These are phyloP conservation scores for Tolypocladium amazonense DNA, from an alignment of 2,329 filamentous ascomycete genomes.

Conservation along the genomic window DNA sequence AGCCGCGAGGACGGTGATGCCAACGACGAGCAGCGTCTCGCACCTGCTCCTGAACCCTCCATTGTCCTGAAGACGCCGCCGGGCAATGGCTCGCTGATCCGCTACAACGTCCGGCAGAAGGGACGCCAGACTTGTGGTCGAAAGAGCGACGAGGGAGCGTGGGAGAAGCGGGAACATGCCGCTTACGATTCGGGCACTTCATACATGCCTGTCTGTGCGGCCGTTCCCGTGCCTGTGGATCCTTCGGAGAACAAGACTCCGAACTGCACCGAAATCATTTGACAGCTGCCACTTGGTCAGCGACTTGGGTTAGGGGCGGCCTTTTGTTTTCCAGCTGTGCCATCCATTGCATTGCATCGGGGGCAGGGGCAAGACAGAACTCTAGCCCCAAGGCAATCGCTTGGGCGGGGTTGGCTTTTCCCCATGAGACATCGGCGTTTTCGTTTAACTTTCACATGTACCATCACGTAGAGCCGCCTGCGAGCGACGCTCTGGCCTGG, in stretches of 20 bases:
- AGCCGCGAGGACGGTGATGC: conserved; percentile 85
- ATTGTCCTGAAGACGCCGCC: conserved; percentile 32
- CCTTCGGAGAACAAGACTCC: neutral
- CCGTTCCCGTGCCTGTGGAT: neutral
- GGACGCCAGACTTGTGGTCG: conserved; percentile 18
- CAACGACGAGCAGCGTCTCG: conserved; percentile 65
- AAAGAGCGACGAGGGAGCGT: conserved; percentile 9
- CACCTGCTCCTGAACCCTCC: conserved; percentile 30
- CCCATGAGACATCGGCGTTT: neutral
- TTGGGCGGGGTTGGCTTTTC: neutral
- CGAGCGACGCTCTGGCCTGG: neutral
- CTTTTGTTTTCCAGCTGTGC: neutral
- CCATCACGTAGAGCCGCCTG: neutral
- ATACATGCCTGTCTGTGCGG: conserved; percentile 17
- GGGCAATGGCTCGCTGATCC: conserved; percentile 31
- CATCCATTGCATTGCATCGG: neutral
- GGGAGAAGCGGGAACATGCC: conserved; percentile 21
- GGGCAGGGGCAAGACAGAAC: conserved; percentile 5
- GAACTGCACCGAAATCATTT: neutral
- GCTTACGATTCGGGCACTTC: conserved; percentile 26
- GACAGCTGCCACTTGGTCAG: neutral
- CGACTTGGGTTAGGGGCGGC: neutral
- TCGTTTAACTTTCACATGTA: neutral
- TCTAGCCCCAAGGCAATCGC: conserved; percentile 1
- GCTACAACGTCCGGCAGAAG: conserved; percentile 34